Conservation (phyloP, 768 basidiomycete species). For the Pulveroboletus ravenelii region DNA sequence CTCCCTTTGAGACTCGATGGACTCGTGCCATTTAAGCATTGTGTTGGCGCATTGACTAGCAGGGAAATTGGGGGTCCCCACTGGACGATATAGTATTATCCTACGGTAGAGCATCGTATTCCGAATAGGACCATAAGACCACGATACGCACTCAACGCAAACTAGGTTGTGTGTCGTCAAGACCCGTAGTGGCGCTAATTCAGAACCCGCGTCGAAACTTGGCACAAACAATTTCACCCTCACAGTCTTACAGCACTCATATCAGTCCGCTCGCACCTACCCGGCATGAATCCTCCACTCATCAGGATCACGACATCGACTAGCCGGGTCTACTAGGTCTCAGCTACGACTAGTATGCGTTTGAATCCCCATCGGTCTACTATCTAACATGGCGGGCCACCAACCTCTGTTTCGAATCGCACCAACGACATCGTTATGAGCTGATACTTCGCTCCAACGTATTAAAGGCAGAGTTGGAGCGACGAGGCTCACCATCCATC, state of each 20-base stretch:
- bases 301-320: not conserved
- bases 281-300: not conserved
- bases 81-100: no score
- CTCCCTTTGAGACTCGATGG: no score
- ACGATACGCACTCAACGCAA: no score
- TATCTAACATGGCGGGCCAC: not conserved
- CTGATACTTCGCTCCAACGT: not conserved
- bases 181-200: no score
- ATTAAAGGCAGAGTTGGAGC: slow-evolving; percentile 9
- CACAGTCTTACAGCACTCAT: no score
- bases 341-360: not conserved
- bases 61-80: no score
- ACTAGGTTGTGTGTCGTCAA: no score
- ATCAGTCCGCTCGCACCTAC: not conserved
- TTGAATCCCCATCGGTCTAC: not conserved
- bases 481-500: not conserved
- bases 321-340: not conserved
- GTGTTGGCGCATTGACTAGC: no score
- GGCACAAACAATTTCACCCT: not conserved
- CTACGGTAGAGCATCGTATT: no score
- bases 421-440: not conserved
- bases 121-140: no score
- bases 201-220: not conserved
- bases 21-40: no score
- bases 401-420: slow-evolving; percentile 6